Base-by-base conservation (phyloP, 2,329 filamentous ascomycete genomes). In the Penicillium sp. region DNA sequence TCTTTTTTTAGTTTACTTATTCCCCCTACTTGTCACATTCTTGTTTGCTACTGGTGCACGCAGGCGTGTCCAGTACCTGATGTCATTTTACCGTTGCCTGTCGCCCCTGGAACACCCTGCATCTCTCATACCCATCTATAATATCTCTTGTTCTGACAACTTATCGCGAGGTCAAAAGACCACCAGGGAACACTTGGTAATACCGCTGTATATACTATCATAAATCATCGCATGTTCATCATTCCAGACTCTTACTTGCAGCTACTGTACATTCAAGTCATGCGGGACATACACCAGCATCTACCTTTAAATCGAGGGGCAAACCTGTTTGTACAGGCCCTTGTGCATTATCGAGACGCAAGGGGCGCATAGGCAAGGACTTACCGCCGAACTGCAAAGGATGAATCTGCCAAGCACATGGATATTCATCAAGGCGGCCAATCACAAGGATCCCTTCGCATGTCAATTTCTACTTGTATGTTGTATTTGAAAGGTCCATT, bases 51-150 rank as follows among this genome's bases (percentile, higher is more conserved):
- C 42, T 52, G 55, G 56, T 52, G 49, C 50, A 61, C 63, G 66
- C 68, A 57, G 67, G 66, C 67, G 62, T 58, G 55, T 55, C 18
- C 32, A 44, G 44, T 14, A 22, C 18, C 36, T 29, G 27, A 29
- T 29, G 14, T 7, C 11, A 22, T 40, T 43, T 47, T 42, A 13
- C 31, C 38, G 9, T 3, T 21, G 11, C 13, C 14, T 38, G 52
- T 43, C 18, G 18, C n/a, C 24, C 24, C 22, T 13, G 16, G 36
- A 32, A 44, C 47, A 50, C 51, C 43, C 47, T 59, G 42, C 38
- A 48, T 58, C 55, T 47, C 36, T 56, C 55, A 54, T 14, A 5
- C 46, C 43, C 14, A 32, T 40, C n/a, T 45, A n/a, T 59, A 56
- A 59, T 61, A 58, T 56, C 43, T 43, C 22, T 24, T 32, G 8